These are phyloP conservation scores for Herpetospermum pedunculosum DNA, from an alignment of 306 rosid species.

Conservation along the genomic window DNA sequence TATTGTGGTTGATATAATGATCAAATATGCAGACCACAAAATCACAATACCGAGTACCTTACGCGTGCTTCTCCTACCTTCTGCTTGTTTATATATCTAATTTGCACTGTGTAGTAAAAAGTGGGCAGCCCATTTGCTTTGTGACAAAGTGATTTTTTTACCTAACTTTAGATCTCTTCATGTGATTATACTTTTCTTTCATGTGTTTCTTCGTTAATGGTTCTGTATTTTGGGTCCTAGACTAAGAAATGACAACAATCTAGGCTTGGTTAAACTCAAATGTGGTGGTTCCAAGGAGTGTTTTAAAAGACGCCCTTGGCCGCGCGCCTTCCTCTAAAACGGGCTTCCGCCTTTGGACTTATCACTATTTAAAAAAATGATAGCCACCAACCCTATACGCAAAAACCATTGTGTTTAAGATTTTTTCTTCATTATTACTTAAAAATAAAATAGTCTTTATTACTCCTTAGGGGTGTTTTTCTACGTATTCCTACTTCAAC, in stretches of 20 bases:
- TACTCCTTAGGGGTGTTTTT: too few species aligned
- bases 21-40: conserved; percentile 1
- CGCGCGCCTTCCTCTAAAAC: too few species aligned
- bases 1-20: neutral
- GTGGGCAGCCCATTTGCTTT: neutral
- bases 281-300: too few species aligned
- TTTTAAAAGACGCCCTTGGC: too few species aligned
- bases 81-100: neutral
- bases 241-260: neutral
- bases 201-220: too few species aligned
- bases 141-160: neutral
- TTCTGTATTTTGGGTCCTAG: neutral
- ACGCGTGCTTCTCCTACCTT: conserved; percentile 1
- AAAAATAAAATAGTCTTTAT: too few species aligned
- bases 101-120: neutral
- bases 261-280: neutral
- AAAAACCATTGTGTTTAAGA: too few species aligned
- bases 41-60: neutral
- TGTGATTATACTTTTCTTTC: neutral
- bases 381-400: too few species aligned
- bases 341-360: too few species aligned
- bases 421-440: too few species aligned
- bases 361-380: too few species aligned
- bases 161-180: neutral
- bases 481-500: too few species aligned